Percentiles rank a stretch among this genome's conserved stretches.
phyloP scores from a whole-genome alignment of 352 stramenopile genomes.

The Pythium dissotocum region DNA sequence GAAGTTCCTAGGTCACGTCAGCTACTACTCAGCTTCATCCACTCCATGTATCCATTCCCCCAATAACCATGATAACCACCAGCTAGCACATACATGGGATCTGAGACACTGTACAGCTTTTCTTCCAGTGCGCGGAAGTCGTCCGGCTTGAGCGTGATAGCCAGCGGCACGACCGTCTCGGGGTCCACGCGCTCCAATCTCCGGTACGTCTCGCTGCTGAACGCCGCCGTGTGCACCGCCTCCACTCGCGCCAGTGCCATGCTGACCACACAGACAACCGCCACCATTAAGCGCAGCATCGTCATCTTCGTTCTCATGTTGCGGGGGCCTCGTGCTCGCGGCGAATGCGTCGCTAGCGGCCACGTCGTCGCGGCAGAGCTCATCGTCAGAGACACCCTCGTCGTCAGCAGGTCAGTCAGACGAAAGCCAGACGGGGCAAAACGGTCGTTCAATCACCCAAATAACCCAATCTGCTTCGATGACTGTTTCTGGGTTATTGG shows the following conservation, averaged over 20 bases:
- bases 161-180: slow-evolving; percentile 48
- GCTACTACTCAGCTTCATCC: not conserved
- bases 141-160: slow-evolving; percentile 45
- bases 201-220: slow-evolving; percentile 18
- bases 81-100: slow-evolving; percentile 45
- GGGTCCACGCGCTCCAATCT: slow-evolving; percentile 9
- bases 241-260: not conserved
- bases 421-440: not conserved
- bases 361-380: not conserved
- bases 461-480: not conserved
- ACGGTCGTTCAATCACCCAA: slow-evolving; percentile 14
- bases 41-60: not conserved
- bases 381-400: not conserved
- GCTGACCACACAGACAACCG: not conserved
- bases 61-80: too few relatives aligned
- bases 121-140: slow-evolving; percentile 59
- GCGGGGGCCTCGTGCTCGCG: too few relatives aligned
- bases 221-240: slow-evolving; percentile 19
- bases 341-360: not conserved
- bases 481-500: not conserved
- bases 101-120: slow-evolving; percentile 50
- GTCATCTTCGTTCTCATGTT: not conserved
- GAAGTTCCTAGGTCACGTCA: slow-evolving; percentile 34
- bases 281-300: not conserved
- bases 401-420: not conserved